Evolutionary conservation across 2,329 filamentous ascomycete species (phyloP), one percentile per base, ranked within the genome.

Genomic region (Neofusicoccum ribis): DNA sequence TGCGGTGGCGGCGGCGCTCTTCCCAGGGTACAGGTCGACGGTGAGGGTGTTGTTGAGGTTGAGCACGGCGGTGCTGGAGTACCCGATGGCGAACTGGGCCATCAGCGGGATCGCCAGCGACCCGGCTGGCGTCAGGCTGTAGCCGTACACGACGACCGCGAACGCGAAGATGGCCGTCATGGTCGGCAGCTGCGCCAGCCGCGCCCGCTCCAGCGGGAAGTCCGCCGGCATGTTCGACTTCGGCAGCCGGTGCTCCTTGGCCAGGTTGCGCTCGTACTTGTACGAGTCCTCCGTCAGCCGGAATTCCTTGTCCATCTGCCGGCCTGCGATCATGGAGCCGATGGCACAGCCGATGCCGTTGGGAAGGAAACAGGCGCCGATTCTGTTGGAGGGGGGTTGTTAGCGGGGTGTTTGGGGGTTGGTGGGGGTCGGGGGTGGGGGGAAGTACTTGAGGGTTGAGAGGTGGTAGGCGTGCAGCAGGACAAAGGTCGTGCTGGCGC

Each of bases 321-420:
- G 85, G 17, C 85, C 85, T 0, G 81, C 84, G 11, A 83, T 69
- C 0, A 85, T 72, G 0, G 83, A 85, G 1, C 84, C 84, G 2
- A 85, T 70, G 68, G 86, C 85, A 17, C 82, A 84, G 0, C 85
- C 85, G 0, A 80, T 79, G 0, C 85, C 85, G 27, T 85, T 85
- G 23, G 84, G 82, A 1, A 87, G 80, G 65, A 85, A 87, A 0
- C 81, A 81, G 2, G 85, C 72, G 0, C 83, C 83, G 14, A 83
- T 80, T 47, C 60, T 84, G 75, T 3, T 77, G 79, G 23, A 23
- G 23, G 23, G 23, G 64, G 82, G 3, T 1, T 15, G 34, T 59
- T 44, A 46, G 54, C 2, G n/a, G 20, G 34, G 2, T 34, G n/a
- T 9, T 15, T 14, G 27, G 8, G 31, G 34, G 5, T 2, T 1